Percentiles rank a stretch among this genome's conserved stretches.
phyloP scores from a whole-genome alignment of 768 basidiomycete species.

The Tylopilus subfusipes region DNA sequence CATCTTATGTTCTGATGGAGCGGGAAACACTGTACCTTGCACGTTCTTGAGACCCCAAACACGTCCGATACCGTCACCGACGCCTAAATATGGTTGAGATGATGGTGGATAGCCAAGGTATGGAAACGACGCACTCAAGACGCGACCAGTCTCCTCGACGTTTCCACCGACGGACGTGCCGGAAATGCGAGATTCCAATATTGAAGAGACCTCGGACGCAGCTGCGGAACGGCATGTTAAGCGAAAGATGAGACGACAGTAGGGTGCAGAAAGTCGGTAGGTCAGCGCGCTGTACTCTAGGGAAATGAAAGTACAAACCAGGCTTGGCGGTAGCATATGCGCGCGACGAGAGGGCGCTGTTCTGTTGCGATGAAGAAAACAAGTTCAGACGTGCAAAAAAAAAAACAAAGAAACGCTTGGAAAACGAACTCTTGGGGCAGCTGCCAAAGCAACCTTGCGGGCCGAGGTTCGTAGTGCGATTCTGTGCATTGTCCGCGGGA shows the following conservation, averaged over 20 bases:
- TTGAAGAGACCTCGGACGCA: conserved; percentile 98
- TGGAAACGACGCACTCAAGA: conserved; percentile 70
- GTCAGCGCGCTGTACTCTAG: conserved; percentile 6
- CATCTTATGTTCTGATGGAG: not conserved
- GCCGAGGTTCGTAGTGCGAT: conserved; percentile 81
- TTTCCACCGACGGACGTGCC: conserved; percentile 88
- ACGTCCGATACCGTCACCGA: conserved; percentile 99
- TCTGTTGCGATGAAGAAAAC: conserved; percentile 28
- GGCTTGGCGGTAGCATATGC: conserved; percentile 98
- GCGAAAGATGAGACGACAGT: conserved; percentile 6
- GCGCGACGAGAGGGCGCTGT: conserved; percentile 55
- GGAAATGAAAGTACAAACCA: conserved; percentile 50
- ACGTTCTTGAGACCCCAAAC: conserved; percentile 99
- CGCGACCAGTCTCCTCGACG: conserved; percentile 99
- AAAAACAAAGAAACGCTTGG: conserved; percentile 11
- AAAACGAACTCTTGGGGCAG: conserved; percentile 54
- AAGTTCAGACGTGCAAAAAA: conserved; percentile 4
- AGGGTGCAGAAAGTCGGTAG: conserved; percentile 9
- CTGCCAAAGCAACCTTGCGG: conserved; percentile 72
- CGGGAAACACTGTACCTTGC: conserved; percentile 60
- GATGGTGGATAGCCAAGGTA: not conserved
- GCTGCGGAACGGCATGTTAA: conserved; percentile 51
- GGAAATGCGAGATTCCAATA: conserved; percentile 97
- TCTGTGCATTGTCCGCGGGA: conserved; percentile 67
- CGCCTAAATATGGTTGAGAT: conserved; percentile 50